These are phyloP conservation scores for Ambrosiella xylebori DNA, from an alignment of 2,329 filamentous ascomycete species.

Conservation along the genomic window DNA sequence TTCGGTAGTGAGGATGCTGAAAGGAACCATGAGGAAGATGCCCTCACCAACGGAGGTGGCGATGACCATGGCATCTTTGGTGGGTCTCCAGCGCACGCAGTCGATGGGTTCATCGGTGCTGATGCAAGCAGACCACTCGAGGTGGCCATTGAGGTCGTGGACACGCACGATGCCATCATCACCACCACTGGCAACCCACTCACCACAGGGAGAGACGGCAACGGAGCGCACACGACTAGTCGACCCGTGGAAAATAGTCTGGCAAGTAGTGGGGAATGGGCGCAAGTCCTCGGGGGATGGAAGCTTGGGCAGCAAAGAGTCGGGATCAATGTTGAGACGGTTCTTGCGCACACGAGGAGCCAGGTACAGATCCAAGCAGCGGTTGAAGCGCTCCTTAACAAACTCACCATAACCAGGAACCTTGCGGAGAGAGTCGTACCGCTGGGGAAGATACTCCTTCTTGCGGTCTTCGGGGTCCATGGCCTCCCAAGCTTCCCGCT, in stretches of 20 bases:
- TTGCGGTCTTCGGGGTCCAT: constrained; percentile 80
- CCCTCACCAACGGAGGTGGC: constrained; percentile 73
- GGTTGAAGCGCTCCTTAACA: constrained; percentile 90
- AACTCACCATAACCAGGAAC: constrained; percentile 83
- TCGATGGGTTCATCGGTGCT: constrained; percentile 67
- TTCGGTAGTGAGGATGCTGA: constrained; percentile 53
- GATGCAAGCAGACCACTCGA: constrained; percentile 70
- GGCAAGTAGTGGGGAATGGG: constrained; percentile 82
- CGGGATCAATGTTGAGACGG: constrained; percentile 90
- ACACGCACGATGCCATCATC: constrained; percentile 86
- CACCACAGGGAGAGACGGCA: constrained; percentile 67
- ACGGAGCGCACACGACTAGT: constrained; percentile 74
- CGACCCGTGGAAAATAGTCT: constrained; percentile 76
- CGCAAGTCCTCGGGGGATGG: constrained; percentile 85
- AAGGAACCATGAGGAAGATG: constrained; percentile 68
- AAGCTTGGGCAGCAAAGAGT: constrained; percentile 78
- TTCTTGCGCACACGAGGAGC: constrained; percentile 84
- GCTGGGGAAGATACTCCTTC: constrained; percentile 69
- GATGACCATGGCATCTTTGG: constrained; percentile 61
- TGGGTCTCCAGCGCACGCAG: constrained; percentile 76
- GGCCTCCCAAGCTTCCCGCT: constrained; percentile 71
- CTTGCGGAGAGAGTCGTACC: constrained; percentile 69
- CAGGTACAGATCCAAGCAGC: constrained; percentile 87
- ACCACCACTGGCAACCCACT: constrained; percentile 78
- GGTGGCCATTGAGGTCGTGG: constrained; percentile 80